phyloP scores from a whole-genome alignment of 441 rosid genomes.

The Flueggea neowawraea region DNA sequence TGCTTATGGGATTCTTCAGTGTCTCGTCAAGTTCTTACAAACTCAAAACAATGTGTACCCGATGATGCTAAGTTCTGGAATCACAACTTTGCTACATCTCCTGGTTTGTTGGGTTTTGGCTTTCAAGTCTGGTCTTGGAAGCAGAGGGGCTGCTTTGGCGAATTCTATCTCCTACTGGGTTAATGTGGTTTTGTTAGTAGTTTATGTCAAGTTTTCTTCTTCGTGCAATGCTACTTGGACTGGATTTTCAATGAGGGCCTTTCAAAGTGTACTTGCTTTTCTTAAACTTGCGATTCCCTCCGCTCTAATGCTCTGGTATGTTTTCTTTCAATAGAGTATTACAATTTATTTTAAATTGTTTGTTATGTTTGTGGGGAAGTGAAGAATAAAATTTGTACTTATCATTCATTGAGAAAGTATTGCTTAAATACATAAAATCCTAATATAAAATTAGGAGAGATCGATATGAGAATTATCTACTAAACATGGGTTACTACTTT shows the following conservation, averaged over 20 bases:
- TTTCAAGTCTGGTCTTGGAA: slow-evolving; percentile 23
- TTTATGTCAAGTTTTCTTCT: slow-evolving; percentile 33
- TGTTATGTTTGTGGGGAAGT: no score
- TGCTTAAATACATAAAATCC: no score
- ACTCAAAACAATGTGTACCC: slow-evolving; percentile 32
- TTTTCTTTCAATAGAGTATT: no score
- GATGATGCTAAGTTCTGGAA: slow-evolving; percentile 24
- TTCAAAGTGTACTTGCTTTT: slow-evolving; percentile 5
- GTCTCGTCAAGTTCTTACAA: slow-evolving; percentile 32
- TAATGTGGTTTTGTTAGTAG: slow-evolving; percentile 22
- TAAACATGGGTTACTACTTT: no score
- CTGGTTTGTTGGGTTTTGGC: slow-evolving; percentile 28
- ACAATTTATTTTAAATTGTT: no score
- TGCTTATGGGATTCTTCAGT: slow-evolving; percentile 25
- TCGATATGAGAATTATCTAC: no score
- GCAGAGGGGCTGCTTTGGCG: slow-evolving; percentile 35
- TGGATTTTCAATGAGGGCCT: slow-evolving; percentile 20
- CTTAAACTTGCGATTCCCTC: slow-evolving; percentile 20
- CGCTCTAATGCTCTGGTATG: slow-evolving; percentile 19
- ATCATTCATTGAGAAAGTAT: no score
- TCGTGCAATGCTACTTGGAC: slow-evolving; percentile 27
- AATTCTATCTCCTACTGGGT: slow-evolving; percentile 30
- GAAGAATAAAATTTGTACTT: no score
- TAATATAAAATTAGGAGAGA: no score
- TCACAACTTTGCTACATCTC: slow-evolving; percentile 18